Evolutionary conservation across 495 filamentous ascomycete species (phyloP), one percentile per base, ranked within the genome.

Genomic region (Articulospora tetracladia): DNA sequence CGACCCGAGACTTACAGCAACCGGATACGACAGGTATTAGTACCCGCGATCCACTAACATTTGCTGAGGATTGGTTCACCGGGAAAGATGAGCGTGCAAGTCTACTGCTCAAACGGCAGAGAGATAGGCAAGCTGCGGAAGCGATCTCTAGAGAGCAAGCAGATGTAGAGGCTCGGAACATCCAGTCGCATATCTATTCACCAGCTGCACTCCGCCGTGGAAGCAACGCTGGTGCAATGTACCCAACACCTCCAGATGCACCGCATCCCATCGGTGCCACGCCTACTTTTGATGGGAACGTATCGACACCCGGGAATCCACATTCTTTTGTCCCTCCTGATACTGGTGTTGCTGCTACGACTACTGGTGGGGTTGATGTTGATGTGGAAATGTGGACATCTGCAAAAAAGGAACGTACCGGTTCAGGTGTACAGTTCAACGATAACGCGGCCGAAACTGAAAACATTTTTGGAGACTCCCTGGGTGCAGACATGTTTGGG

Each of bases 221-320:
- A 60, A 83, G 63, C 72, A 84, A 75, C 51, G 76, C 81, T 24
- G 86, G 83, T 55, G 79, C 87, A 13, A 85, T 96, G 53, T 96
- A 97, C 70, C 92, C 89, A 8, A 97, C 92, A 3, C 92, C 92
- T 25, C 92, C 92, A 46, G 92, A 95, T 69, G 89, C 83, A 11
- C 72, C 88, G 47, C 70, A 77, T 48, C 72, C 69, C 12, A 57
- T 72, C 15, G 78, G 72, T 3, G 71, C 75, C 7, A 76, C 76
- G 1, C 76, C 82, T 48, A 76, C 79, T 13, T 74, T 81, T 30
- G 80, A 82, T 34, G 75, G 73, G 25, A 72, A 64, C n/a, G 68
- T 57, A 15, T 73, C 75, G 3, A 83, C 79, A 55, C 81, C 82
- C 3, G 74, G 71, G 26, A 75, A 75, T 30, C 75, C 72, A 11